Evolutionary conservation across 805 yeast genomes (phyloP).

Genomic region (Saccharomycopsis fodiens): DNA sequence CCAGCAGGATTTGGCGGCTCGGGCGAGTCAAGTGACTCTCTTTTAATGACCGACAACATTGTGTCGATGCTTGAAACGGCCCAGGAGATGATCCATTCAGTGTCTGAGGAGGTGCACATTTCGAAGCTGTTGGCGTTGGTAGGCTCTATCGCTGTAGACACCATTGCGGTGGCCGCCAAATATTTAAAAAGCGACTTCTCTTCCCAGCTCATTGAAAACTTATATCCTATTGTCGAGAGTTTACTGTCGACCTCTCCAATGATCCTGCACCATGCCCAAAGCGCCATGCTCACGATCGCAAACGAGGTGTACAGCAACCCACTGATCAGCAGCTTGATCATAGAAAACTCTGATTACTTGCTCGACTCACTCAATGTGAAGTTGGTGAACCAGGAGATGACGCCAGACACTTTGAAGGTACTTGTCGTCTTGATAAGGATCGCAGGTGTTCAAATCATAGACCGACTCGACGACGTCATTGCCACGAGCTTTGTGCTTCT

Average conservation of each 20-base stretch:
- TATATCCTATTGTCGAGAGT: slow-evolving; percentile 68
- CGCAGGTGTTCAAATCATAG: slow-evolving; percentile 59
- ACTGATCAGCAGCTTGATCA: slow-evolving; percentile 47
- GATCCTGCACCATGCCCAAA: slow-evolving; percentile 44
- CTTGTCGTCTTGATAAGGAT: slow-evolving; percentile 61
- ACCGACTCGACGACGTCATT: slow-evolving; percentile 65
- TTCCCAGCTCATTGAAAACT: slow-evolving; percentile 56
- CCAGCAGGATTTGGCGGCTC: slow-evolving; percentile 17
- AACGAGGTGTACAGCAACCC: slow-evolving; percentile 42
- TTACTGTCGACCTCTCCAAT: slow-evolving; percentile 48
- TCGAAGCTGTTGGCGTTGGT: slow-evolving; percentile 17
- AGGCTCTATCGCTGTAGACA: slow-evolving; percentile 35
- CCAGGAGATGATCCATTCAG: slow-evolving; percentile 26
- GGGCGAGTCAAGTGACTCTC: not conserved
- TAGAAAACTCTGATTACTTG: slow-evolving; percentile 70
- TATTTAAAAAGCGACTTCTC: slow-evolving; percentile 34
- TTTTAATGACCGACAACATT: slow-evolving; percentile 6
- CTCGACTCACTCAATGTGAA: slow-evolving; percentile 69
- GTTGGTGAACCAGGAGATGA: slow-evolving; percentile 60
- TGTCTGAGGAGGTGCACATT: slow-evolving; percentile 9
- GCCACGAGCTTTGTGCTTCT: slow-evolving; percentile 67
- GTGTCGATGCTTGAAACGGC: slow-evolving; percentile 21
- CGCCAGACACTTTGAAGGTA: slow-evolving; percentile 67
- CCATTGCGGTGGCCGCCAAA: slow-evolving; percentile 32
- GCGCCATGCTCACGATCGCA: slow-evolving; percentile 45